phyloP scores from a whole-genome alignment of 1,284 basidiomycete genomes.

The Apiotrichum veenhuisii region DNA sequence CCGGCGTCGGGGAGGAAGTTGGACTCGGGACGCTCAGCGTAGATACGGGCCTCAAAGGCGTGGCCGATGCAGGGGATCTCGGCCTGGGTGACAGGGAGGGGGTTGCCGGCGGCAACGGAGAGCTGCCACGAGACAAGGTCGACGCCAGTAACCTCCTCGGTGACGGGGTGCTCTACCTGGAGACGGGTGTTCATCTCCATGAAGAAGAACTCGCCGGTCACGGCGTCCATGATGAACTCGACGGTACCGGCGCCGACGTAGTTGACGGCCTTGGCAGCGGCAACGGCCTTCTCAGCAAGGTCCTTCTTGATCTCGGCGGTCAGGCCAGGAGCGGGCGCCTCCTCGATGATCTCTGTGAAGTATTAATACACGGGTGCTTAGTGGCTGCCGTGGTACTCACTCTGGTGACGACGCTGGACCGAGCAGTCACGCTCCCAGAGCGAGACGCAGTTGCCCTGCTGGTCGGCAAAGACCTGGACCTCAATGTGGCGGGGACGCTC shows the following conservation, averaged over 20 bases:
- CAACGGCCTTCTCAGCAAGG: constrained; percentile 80
- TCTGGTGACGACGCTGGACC: constrained; percentile 89
- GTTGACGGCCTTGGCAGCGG: constrained; percentile 82
- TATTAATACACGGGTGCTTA: background rate
- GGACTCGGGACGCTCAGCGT: constrained; percentile 88
- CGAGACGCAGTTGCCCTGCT: constrained; percentile 69
- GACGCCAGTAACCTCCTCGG: constrained; percentile 88
- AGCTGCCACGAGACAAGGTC: constrained; percentile 95
- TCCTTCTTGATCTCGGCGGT: constrained; percentile 69
- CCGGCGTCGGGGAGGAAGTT: constrained; percentile 91
- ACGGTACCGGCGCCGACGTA: constrained; percentile 90
- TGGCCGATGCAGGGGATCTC: constrained; percentile 81
- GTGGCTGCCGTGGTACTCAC: constrained; percentile 22
- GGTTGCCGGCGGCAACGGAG: constrained; percentile 83
- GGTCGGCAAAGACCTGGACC: constrained; percentile 85
- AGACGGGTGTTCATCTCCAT: constrained; percentile 96
- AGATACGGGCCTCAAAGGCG: constrained; percentile 93
- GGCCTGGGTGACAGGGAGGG: constrained; percentile 70
- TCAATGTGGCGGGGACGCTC: constrained; percentile 79
- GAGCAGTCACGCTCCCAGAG: constrained; percentile 93
- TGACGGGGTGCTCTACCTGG: constrained; percentile 92
- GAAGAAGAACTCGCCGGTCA: constrained; percentile 77
- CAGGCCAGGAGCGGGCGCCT: constrained; percentile 87
- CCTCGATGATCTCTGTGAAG: constrained; percentile 44
- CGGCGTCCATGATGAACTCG: constrained; percentile 90